Evolutionary conservation across 768 basidiomycete genomes (phyloP).

Genomic region (Ramaria sp.): DNA sequence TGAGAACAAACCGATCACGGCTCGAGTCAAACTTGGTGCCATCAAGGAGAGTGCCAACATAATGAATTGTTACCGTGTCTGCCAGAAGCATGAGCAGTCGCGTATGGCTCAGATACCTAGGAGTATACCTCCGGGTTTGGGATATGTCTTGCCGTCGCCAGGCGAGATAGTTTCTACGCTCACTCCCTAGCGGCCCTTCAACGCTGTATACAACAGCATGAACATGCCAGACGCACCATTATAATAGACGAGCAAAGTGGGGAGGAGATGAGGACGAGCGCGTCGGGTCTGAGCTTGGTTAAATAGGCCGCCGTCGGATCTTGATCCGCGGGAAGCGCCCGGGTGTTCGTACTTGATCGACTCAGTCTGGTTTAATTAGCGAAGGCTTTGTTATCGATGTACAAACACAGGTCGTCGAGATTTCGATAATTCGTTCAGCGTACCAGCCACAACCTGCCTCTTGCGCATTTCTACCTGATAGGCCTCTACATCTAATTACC

Average conservation of each 20-base stretch:
- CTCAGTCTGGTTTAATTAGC: neutral
- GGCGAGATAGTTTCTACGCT: slow-evolving; percentile 43
- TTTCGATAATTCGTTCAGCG: neutral
- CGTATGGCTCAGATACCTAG: slow-evolving; percentile 2
- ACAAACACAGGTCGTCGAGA: neutral
- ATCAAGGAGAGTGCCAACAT: slow-evolving; percentile 58
- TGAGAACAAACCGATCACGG: slow-evolving; percentile 48
- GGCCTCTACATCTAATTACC: neutral
- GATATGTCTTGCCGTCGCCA: slow-evolving; percentile 57
- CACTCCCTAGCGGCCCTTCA: slow-evolving; percentile 45
- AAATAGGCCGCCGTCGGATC: slow-evolving; percentile 1
- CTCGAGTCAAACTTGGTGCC: slow-evolving; percentile 69
- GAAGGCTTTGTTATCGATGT: neutral
- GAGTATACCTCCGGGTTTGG: slow-evolving; percentile 58
- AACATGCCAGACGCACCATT: neutral
- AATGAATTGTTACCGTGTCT: slow-evolving; percentile 73
- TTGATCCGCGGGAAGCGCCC: slow-evolving; percentile 3
- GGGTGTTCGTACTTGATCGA: neutral
- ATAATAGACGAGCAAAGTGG: neutral
- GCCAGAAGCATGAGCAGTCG: slow-evolving; percentile 3
- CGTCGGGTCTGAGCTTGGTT: neutral
- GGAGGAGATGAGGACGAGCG: neutral
- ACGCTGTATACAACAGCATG: neutral
- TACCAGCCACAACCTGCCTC: neutral
- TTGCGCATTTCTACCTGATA: neutral